Evolutionary conservation across 495 filamentous ascomycete genomes (phyloP).

Genomic region (Podospora tetraspora): DNA sequence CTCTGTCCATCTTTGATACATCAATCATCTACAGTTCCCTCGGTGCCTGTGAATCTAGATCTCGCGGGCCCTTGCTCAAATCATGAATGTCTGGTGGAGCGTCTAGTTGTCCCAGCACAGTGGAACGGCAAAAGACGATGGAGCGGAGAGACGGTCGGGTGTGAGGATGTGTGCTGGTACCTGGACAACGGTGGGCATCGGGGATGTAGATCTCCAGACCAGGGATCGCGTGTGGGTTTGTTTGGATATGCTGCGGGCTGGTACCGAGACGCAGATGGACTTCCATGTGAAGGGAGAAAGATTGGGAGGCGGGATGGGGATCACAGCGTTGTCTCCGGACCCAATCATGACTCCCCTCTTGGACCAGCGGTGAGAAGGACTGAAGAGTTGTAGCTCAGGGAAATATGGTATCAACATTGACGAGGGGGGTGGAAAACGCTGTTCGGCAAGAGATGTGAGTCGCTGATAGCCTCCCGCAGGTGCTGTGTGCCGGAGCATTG

Average conservation of each 20-base stretch:
- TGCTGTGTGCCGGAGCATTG: background rate
- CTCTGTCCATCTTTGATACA: background rate
- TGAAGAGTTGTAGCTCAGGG: background rate
- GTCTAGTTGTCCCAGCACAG: background rate
- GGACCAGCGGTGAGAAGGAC: background rate
- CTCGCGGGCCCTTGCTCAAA: background rate
- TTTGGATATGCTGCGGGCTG: background rate
- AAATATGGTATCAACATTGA: background rate
- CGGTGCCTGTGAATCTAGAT: background rate
- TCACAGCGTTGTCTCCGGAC: background rate
- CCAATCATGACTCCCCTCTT: background rate
- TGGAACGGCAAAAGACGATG: conserved; percentile 3
- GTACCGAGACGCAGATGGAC: background rate
- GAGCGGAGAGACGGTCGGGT: background rate
- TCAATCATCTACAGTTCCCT: background rate
- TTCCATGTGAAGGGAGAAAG: background rate
- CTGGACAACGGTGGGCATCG: background rate
- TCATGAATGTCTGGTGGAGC: too few relatives aligned
- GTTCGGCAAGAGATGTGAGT: background rate
- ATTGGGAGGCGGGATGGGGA: background rate
- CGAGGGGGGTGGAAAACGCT: background rate
- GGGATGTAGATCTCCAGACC: background rate
- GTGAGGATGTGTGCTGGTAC: background rate
- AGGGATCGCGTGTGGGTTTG: background rate
- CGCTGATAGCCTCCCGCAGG: background rate